Evolutionary conservation across 2,329 filamentous ascomycete species (phyloP).

Genomic region (Colletotrichum plurivorum): DNA sequence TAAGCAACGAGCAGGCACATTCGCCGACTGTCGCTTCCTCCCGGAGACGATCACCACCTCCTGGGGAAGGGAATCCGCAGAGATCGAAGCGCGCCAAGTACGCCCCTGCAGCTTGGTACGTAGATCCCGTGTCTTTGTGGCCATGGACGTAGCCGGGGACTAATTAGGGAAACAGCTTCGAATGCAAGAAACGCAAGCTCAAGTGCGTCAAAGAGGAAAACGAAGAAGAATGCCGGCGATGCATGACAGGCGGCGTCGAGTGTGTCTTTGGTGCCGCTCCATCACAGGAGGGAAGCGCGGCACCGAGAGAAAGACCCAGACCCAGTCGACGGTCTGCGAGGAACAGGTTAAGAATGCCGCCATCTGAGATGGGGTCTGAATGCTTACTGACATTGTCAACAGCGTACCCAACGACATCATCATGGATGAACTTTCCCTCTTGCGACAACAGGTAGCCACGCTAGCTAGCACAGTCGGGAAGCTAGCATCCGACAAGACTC

Average conservation of each 20-base stretch:
- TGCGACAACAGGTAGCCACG: conserved; percentile 49
- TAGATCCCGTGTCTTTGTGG: neutral
- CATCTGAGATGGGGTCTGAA: neutral
- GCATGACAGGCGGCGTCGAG: conserved; percentile 44
- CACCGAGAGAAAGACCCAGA: conserved; percentile 1
- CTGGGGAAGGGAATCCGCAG: neutral
- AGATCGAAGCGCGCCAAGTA: conserved; percentile 35
- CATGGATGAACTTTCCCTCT: conserved; percentile 46
- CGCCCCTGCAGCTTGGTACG: conserved; percentile 32
- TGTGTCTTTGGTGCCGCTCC: conserved; percentile 45
- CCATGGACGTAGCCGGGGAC: too few species aligned
- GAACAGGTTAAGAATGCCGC: neutral
- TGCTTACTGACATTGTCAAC: neutral
- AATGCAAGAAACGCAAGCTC: conserved; percentile 58
- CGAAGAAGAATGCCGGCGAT: conserved; percentile 49
- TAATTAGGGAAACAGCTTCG: neutral
- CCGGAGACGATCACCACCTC: conserved; percentile 16
- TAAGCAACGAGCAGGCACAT: neutral
- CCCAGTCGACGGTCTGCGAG: conserved; percentile 3
- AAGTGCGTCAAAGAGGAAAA: conserved; percentile 52
- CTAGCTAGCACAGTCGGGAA: conserved; percentile 46
- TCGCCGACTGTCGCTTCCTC: conserved; percentile 1
- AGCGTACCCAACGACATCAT: conserved; percentile 41
- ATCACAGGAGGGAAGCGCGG: conserved; percentile 42
- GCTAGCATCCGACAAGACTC: conserved; percentile 43